These are phyloP conservation scores for Persicaria tinctoria DNA, from an alignment of 148 eudicot species.

Conservation along the genomic window DNA sequence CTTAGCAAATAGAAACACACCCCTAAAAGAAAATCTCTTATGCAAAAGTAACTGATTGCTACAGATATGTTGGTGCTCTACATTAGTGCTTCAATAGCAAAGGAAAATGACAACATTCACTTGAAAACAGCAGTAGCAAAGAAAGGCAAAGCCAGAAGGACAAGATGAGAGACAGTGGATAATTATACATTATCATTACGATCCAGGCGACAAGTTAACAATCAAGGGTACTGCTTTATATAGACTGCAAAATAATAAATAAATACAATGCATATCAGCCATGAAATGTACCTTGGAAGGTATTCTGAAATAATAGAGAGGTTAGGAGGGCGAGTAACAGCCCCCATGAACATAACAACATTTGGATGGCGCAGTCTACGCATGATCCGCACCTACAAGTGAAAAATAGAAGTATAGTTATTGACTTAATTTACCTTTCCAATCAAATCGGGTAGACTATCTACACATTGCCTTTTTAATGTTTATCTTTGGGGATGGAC, in stretches of 20 bases:
- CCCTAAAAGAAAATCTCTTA: neutral
- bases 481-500: neutral
- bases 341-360: conserved; percentile 98
- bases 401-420: neutral
- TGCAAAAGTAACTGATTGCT: neutral
- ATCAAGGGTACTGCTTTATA: conserved; percentile 5
- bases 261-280: neutral
- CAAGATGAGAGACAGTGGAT: neutral
- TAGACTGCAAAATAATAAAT: neutral
- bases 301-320: conserved; percentile 92
- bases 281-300: conserved; percentile 68
- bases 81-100: neutral
- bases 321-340: conserved; percentile 96
- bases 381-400: conserved; percentile 88
- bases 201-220: neutral
- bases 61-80: neutral
- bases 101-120: neutral
- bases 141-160: neutral
- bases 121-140: neutral
- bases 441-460: neutral
- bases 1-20: neutral
- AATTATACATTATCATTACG: neutral
- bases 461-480: neutral
- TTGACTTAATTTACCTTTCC: neutral
- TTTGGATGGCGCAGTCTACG: conserved; percentile 95